Percentiles rank a stretch among this genome's conserved stretches.
Conservation (phyloP, 148 eudicot genomes). For the Pouteria glomerata region DNA sequence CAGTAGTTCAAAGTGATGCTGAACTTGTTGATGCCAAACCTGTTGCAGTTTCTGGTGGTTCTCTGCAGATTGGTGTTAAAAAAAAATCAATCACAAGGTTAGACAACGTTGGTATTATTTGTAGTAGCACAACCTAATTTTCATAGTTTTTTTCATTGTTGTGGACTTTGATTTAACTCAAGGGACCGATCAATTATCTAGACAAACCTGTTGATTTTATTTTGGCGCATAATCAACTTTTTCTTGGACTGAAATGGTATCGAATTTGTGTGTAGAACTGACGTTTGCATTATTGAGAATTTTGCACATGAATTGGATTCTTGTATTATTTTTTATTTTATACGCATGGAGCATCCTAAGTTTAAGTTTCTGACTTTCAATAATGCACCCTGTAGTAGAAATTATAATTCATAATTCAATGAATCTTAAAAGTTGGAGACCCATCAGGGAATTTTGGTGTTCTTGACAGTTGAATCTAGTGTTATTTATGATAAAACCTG, state of each 20-base stretch:
- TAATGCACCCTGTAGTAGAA: not conserved
- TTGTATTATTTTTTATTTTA: not conserved
- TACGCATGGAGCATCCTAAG: not conserved
- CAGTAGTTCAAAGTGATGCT: slow-evolving; percentile 59
- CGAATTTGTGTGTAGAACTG: not conserved
- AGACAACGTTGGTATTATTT: slow-evolving; percentile 12
- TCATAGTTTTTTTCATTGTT: too few relatives aligned
- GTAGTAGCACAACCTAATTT: not conserved
- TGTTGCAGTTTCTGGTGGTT: slow-evolving; percentile 40
- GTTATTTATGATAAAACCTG: not conserved
- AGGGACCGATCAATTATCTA: not conserved
- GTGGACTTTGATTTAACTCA: not conserved
- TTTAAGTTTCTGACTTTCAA: slow-evolving; percentile 4
- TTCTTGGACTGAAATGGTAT: not conserved
- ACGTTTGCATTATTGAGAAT: not conserved
- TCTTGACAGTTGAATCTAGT: not conserved
- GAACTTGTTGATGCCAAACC: slow-evolving; percentile 53
- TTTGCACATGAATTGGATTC: not conserved
- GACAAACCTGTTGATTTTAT: not conserved
- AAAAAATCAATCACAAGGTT: slow-evolving; percentile 88
- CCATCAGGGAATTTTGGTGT: not conserved
- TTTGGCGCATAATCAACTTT: not conserved
- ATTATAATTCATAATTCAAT: not conserved
- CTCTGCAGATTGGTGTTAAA: slow-evolving; percentile 50
- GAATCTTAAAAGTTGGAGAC: not conserved